Evolutionary conservation across 2,329 filamentous ascomycete genomes (phyloP).

Genomic region (Beauveria brongniartii): DNA sequence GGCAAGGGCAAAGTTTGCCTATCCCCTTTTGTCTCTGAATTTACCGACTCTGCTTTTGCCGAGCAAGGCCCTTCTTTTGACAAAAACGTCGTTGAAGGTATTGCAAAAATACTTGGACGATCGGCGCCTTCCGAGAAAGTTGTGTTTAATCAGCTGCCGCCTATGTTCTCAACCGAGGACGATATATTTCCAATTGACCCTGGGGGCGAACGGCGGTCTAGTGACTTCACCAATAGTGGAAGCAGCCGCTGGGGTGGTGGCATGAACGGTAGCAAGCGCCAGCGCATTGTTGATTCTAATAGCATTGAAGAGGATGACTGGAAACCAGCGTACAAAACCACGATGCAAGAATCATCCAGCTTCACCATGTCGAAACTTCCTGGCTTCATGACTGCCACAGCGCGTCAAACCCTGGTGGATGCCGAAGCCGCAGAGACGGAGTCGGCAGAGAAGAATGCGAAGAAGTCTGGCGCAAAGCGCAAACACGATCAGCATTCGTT

Average conservation of each 20-base stretch:
- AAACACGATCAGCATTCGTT: slow-evolving; percentile 34
- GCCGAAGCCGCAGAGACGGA: slow-evolving; percentile 15
- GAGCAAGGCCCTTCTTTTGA: slow-evolving; percentile 64
- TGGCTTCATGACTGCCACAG: slow-evolving; percentile 55
- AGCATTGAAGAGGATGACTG: slow-evolving; percentile 21
- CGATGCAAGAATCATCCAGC: slow-evolving; percentile 49
- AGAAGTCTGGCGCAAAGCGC: slow-evolving; percentile 24
- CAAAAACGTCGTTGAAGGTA: slow-evolving; percentile 50
- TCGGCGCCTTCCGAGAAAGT: slow-evolving; percentile 46
- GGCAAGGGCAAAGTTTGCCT: slow-evolving; percentile 51
- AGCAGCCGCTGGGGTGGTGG: slow-evolving; percentile 14
- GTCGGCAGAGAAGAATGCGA: slow-evolving; percentile 14
- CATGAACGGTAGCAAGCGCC: slow-evolving; percentile 21
- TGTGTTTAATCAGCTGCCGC: slow-evolving; percentile 45
- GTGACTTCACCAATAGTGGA: slow-evolving; percentile 21
- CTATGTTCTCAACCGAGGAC: slow-evolving; percentile 54
- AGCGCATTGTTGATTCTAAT: slow-evolving; percentile 20
- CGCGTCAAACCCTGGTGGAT: slow-evolving; percentile 38
- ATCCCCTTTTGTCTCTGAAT: slow-evolving; percentile 61
- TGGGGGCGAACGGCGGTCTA: slow-evolving; percentile 26
- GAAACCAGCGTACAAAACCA: slow-evolving; percentile 45
- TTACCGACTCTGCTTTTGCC: slow-evolving; percentile 33
- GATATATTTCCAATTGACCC: slow-evolving; percentile 61
- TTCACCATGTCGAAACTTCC: slow-evolving; percentile 52
- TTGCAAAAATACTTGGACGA: slow-evolving; percentile 64